These are phyloP conservation scores for Nakaseomyces uthaithaninus DNA, from an alignment of 1,139 yeast genomes.

Conservation along the genomic window DNA sequence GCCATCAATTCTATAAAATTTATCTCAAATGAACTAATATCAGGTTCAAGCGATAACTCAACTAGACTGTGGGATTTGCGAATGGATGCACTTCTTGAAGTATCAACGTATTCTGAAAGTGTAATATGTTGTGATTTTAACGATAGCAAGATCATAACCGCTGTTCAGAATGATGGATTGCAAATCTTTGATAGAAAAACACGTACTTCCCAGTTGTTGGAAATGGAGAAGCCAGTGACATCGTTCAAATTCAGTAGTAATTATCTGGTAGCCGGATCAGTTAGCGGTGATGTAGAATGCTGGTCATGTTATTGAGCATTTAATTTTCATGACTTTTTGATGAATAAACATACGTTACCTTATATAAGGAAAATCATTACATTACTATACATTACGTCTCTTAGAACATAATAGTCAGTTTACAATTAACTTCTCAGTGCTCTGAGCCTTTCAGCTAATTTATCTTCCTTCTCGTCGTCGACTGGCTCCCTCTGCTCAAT, in stretches of 20 bases:
- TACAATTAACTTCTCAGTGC: slow-evolving; percentile 48
- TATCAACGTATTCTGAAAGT: slow-evolving; percentile 49
- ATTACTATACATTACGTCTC: not conserved
- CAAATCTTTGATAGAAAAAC: slow-evolving; percentile 1
- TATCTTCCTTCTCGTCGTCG: slow-evolving; percentile 77
- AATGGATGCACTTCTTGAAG: slow-evolving; percentile 53
- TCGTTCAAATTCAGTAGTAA: not conserved
- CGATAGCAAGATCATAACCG: not conserved
- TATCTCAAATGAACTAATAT: slow-evolving; percentile 53
- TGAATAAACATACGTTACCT: too few species aligned
- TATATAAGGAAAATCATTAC: too few species aligned
- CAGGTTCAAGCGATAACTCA: slow-evolving; percentile 60
- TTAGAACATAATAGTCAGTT: too few species aligned
- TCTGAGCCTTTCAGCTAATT: slow-evolving; percentile 74
- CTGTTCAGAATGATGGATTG: not conserved
- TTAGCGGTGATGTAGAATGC: not conserved
- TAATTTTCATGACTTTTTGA: too few species aligned
- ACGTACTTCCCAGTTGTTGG: not conserved
- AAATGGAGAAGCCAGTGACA: not conserved
- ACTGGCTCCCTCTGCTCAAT: slow-evolving; percentile 31
- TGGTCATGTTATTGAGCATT: slow-evolving; percentile 4
- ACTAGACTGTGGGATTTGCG: slow-evolving; percentile 68
- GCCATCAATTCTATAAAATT: slow-evolving; percentile 63
- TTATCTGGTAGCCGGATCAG: not conserved
- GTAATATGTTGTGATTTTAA: slow-evolving; percentile 50